phyloP scores from a whole-genome alignment of 2,329 filamentous ascomycete species.

The Apiospora hydei region DNA sequence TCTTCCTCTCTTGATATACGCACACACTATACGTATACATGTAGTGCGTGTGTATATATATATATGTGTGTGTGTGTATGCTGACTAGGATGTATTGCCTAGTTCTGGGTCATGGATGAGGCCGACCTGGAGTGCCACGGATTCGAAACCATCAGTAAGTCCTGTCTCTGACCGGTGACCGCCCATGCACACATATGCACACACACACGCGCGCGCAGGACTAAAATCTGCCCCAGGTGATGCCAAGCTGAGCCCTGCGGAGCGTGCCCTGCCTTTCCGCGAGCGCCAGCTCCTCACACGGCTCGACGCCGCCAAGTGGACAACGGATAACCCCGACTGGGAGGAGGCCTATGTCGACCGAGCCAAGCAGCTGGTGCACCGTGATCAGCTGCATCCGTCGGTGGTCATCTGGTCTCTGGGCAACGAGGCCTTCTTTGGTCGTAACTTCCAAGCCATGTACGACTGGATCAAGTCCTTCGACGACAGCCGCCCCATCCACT shows the following conservation, averaged over 20 bases:
- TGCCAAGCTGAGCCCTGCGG: conserved; percentile 38
- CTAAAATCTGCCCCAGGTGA: conserved; percentile 34
- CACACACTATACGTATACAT: too few species aligned
- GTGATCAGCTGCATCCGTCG: conserved; percentile 71
- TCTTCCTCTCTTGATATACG: too few species aligned
- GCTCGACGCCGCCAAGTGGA: conserved; percentile 52
- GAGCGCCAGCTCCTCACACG: conserved; percentile 44
- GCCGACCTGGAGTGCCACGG: conserved; percentile 52
- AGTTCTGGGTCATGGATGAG: conserved; percentile 62
- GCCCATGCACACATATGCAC: too few species aligned
- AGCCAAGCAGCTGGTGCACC: conserved; percentile 66
- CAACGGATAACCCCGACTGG: conserved; percentile 65
- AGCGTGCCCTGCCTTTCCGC: conserved; percentile 39
- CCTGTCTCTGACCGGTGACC: conserved; percentile 20
- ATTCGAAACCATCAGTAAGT: conserved; percentile 38
- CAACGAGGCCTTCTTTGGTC: conserved; percentile 72
- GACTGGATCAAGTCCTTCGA: conserved; percentile 64
- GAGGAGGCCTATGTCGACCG: conserved; percentile 69
- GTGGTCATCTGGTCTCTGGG: conserved; percentile 73
- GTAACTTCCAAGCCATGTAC: conserved; percentile 70
- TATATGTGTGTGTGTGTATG: neutral
- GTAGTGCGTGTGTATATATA: too few species aligned
- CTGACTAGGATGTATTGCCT: conserved; percentile 29
- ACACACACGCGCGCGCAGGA: too few species aligned
- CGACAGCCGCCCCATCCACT: conserved; percentile 64